These are phyloP conservation scores for Aspergillus carbonarius DNA, from an alignment of 2,329 filamentous ascomycete genomes.

Conservation along the genomic window DNA sequence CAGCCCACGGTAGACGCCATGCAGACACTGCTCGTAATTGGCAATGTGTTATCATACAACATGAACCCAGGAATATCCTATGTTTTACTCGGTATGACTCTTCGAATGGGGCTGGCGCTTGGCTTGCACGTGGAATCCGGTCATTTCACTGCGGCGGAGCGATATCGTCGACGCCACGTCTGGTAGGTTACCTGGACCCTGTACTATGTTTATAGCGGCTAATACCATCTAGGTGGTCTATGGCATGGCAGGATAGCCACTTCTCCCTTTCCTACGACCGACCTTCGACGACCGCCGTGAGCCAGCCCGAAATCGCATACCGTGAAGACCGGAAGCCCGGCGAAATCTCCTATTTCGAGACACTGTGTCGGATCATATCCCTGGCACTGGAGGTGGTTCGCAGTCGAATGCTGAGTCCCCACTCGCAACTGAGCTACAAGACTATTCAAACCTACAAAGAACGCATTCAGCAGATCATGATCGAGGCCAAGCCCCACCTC, in stretches of 20 bases:
- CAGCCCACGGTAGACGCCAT: slow-evolving; percentile 62
- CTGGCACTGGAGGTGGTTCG: slow-evolving; percentile 59
- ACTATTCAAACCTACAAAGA: slow-evolving; percentile 59
- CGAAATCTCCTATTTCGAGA: slow-evolving; percentile 57
- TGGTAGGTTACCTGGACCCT: slow-evolving; percentile 34
- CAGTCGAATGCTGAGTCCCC: slow-evolving; percentile 55
- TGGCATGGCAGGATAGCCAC: slow-evolving; percentile 65
- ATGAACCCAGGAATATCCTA: slow-evolving; percentile 66
- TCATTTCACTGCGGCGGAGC: slow-evolving; percentile 51
- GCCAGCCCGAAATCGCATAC: slow-evolving; percentile 52
- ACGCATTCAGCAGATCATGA: slow-evolving; percentile 57
- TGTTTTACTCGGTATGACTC: slow-evolving; percentile 59
- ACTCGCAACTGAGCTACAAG: slow-evolving; percentile 53
- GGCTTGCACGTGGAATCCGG: slow-evolving; percentile 61
- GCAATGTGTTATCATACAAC: slow-evolving; percentile 62
- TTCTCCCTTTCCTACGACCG: slow-evolving; percentile 64
- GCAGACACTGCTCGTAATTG: slow-evolving; percentile 61
- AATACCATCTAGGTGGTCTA: slow-evolving; percentile 52
- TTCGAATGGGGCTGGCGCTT: slow-evolving; percentile 60
- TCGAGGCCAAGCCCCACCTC: slow-evolving; percentile 58
- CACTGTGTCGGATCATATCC: slow-evolving; percentile 56
- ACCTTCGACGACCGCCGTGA: slow-evolving; percentile 55
- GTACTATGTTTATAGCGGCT: not conserved
- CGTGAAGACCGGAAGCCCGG: slow-evolving; percentile 49
- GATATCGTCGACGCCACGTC: slow-evolving; percentile 45